Conservation (phyloP, 2,329 filamentous ascomycete species). For the Beauveria pseudobassiana region DNA sequence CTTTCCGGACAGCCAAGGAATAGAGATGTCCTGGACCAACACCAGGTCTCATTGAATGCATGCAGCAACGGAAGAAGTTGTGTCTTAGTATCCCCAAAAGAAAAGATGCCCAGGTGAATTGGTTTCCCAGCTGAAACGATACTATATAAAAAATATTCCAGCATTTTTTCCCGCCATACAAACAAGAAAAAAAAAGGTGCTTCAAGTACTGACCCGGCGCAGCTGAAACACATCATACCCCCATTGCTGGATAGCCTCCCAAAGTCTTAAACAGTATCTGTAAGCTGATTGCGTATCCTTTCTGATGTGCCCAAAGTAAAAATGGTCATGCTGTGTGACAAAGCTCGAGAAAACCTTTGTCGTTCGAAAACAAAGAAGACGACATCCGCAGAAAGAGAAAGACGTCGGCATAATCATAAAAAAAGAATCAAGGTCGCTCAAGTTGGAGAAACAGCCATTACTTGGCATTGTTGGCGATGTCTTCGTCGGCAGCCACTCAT, state of each 20-base stretch:
- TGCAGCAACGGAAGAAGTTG: not conserved
- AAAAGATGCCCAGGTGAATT: not conserved
- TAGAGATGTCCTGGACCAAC: not conserved
- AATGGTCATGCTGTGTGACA: not conserved
- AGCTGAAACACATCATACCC: not conserved
- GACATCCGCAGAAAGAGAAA: not conserved
- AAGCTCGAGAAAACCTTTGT: not conserved
- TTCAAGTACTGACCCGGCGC: not conserved
- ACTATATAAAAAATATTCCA: not conserved
- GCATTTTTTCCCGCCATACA: not conserved
- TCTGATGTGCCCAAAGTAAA: not conserved
- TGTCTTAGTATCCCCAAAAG: not conserved
- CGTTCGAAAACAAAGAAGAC: not conserved
- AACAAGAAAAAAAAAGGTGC: slow-evolving; percentile 3
- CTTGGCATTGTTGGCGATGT: slow-evolving; percentile 25
- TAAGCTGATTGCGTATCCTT: not conserved
- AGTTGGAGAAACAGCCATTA: not conserved
- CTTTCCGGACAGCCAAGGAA: slow-evolving; percentile 28
- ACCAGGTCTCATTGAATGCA: not conserved
- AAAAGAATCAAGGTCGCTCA: not conserved
- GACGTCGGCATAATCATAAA: not conserved
- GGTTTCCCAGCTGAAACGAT: not conserved
- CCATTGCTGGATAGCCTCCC: slow-evolving; percentile 6
- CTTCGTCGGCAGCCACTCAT: slow-evolving; percentile 50
- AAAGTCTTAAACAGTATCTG: slow-evolving; percentile 4